Conservation (phyloP, 1,284 basidiomycete species). For the Naganishia liquefaciens region DNA sequence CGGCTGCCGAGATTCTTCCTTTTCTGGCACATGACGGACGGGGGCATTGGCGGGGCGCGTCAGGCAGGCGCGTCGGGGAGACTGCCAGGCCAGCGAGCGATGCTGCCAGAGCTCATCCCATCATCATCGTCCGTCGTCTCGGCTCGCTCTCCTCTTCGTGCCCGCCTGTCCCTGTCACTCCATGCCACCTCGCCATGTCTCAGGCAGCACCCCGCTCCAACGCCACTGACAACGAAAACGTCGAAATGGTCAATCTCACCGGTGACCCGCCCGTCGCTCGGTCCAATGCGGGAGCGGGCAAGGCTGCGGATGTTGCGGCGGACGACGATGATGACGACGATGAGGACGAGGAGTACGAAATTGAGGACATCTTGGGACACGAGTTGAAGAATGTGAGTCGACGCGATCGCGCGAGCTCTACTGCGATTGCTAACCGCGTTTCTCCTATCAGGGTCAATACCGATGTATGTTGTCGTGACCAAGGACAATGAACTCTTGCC, state of each 20-base stretch:
- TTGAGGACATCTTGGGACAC: slow-evolving; percentile 33
- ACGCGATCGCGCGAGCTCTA: neutral
- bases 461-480: slow-evolving; percentile 13
- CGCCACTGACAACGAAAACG: neutral
- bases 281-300: neutral
- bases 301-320: neutral
- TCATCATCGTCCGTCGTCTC: neutral
- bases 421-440: neutral
- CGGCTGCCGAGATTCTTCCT: slow-evolving; percentile 1
- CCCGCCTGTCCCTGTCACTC: neutral
- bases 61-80: neutral
- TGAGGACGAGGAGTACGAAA: slow-evolving; percentile 38
- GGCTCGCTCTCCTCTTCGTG: neutral
- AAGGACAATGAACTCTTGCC: too few species aligned
- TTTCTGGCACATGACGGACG: neutral
- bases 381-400: slow-evolving; percentile 32
- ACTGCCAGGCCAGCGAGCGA: neutral
- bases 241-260: slow-evolving; percentile 1
- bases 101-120: neutral
- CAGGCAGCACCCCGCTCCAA: neutral
- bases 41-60: too few species aligned
- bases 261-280: neutral
- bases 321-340: slow-evolving; percentile 31
- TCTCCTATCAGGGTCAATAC: slow-evolving; percentile 16
- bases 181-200: neutral